Evolutionary conservation across 306 rosid genomes (phyloP).

Genomic region (Carpinus fangiana): DNA sequence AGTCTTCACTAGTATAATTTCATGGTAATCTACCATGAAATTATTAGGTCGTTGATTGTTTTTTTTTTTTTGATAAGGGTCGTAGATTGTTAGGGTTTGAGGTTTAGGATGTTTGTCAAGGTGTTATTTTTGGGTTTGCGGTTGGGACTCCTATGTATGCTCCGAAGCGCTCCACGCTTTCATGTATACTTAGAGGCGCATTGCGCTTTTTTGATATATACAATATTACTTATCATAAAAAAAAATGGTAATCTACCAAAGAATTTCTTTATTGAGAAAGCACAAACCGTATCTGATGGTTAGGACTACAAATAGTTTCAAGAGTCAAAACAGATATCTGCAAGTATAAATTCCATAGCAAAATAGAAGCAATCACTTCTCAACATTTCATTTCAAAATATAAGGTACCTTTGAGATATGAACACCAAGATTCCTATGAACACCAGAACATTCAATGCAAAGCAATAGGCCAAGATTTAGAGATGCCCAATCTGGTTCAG

Average conservation of each 20-base stretch:
- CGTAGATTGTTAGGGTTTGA: no score
- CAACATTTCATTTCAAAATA: conserved; percentile 17
- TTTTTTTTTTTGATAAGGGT: no score
- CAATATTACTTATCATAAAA: no score
- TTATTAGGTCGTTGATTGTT: no score
- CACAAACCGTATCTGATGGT: background rate
- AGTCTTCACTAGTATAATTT: background rate
- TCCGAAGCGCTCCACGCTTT: no score
- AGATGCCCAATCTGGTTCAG: conserved; percentile 98
- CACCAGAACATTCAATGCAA: conserved; percentile 97
- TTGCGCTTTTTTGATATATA: no score
- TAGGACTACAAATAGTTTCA: background rate
- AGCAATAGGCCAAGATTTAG: conserved; percentile 87
- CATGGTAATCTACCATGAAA: background rate
- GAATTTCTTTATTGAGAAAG: background rate
- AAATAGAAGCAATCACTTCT: conserved; percentile 9
- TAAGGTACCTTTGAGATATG: conserved; percentile 87
- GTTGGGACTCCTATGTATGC: no score
- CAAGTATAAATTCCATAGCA: background rate
- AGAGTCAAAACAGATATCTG: background rate
- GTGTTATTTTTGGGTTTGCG: no score
- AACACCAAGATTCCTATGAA: conserved; percentile 95
- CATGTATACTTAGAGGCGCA: no score
- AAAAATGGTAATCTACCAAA: background rate
- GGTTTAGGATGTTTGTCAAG: no score